These are phyloP conservation scores for Cercospora nicotianae DNA, from an alignment of 2,329 filamentous ascomycete species.

Conservation along the genomic window DNA sequence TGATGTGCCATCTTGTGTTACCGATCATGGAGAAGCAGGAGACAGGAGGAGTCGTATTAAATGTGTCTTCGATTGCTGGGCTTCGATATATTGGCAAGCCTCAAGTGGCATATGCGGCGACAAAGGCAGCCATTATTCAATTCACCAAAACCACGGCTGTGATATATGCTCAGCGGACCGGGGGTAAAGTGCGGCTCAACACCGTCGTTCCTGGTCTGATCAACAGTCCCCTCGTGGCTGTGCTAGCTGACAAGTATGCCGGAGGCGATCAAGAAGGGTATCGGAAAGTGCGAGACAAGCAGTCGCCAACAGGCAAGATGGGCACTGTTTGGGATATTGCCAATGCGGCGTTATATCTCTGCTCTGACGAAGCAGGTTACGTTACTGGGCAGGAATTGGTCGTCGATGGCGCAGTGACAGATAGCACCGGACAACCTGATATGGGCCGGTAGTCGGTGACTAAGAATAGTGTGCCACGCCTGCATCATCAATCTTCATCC, in stretches of 20 bases:
- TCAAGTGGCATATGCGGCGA: constrained; percentile 62
- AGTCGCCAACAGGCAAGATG: constrained; percentile 61
- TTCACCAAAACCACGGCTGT: constrained; percentile 75
- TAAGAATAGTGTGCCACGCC: no score
- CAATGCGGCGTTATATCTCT: constrained; percentile 58
- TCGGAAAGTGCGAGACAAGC: constrained; percentile 52
- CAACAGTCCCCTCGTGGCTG: constrained; percentile 53
- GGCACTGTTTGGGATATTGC: constrained; percentile 62
- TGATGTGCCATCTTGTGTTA: constrained; percentile 54
- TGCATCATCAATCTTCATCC: constrained; percentile 7
- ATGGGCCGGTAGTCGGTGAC: constrained; percentile 12
- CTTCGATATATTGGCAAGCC: constrained; percentile 54
- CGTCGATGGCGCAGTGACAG: constrained; percentile 33
- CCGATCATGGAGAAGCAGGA: constrained; percentile 56
- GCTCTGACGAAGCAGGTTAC: constrained; percentile 59
- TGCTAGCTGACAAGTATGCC: constrained; percentile 49
- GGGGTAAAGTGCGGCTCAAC: constrained; percentile 53
- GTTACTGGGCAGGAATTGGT: constrained; percentile 58
- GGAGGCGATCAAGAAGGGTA: constrained; percentile 53
- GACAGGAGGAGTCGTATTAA: constrained; percentile 43
- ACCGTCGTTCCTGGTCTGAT: constrained; percentile 59
- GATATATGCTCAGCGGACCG: constrained; percentile 47
- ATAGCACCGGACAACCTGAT: constrained; percentile 27
- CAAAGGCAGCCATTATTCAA: constrained; percentile 76
- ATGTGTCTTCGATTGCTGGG: constrained; percentile 50